phyloP scores from a whole-genome alignment of 2,329 filamentous ascomycete genomes.

The Penicillium crustosum region DNA sequence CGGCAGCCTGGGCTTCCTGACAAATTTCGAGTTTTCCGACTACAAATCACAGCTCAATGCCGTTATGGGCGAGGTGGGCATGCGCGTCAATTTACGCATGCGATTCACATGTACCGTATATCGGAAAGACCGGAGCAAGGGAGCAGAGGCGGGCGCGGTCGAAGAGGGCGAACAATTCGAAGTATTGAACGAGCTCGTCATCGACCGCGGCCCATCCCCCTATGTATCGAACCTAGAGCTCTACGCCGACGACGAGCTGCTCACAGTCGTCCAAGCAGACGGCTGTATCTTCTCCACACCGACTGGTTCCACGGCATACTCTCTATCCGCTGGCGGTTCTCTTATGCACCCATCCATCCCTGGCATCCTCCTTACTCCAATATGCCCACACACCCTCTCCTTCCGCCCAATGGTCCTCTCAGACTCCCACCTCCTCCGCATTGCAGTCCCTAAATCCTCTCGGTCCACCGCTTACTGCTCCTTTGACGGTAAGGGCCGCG shows the following conservation, averaged over 20 bases:
- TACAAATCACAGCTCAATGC: slow-evolving; percentile 85
- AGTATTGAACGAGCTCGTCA: slow-evolving; percentile 96
- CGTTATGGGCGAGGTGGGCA: slow-evolving; percentile 90
- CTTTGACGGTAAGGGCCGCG: slow-evolving; percentile 93
- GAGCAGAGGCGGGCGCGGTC: slow-evolving; percentile 56
- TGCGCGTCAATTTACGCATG: slow-evolving; percentile 98
- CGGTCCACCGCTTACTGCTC: slow-evolving; percentile 94
- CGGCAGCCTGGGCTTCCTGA: slow-evolving; percentile 90
- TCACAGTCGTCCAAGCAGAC: slow-evolving; percentile 94
- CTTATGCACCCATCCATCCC: slow-evolving; percentile 96
- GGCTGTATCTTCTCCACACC: slow-evolving; percentile 98
- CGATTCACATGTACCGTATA: slow-evolving; percentile 98
- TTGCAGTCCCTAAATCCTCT: slow-evolving; percentile 79
- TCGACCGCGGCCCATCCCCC: slow-evolving; percentile 91
- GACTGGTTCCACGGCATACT: slow-evolving; percentile 93
- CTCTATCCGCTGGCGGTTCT: slow-evolving; percentile 89
- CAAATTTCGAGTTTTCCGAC: slow-evolving; percentile 90
- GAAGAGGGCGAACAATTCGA: slow-evolving; percentile 96
- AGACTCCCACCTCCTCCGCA: slow-evolving; percentile 87
- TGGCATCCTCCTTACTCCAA: slow-evolving; percentile 92
- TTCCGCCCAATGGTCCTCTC: slow-evolving; percentile 98
- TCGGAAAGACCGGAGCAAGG: slow-evolving; percentile 58
- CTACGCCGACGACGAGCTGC: slow-evolving; percentile 89
- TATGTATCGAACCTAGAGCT: slow-evolving; percentile 97
- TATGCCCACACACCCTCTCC: slow-evolving; percentile 93